Percentiles rank a stretch among this genome's conserved stretches.
Evolutionary conservation across 2,329 filamentous ascomycete species (phyloP).

Genomic region (Metarhizium guizhouense): DNA sequence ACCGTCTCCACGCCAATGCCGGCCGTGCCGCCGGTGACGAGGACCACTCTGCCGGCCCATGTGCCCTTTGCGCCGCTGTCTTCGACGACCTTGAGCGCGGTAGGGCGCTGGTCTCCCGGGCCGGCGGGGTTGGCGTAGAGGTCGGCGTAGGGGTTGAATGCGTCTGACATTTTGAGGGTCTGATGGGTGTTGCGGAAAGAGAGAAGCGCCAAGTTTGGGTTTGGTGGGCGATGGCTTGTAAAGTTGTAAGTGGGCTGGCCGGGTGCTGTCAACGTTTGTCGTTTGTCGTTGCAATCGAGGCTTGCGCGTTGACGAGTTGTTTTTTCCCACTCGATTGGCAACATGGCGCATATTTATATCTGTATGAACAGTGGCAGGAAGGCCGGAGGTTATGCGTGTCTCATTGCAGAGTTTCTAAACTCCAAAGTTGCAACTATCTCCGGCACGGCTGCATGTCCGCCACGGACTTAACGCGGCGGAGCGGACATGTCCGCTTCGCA

Average conservation of each 20-base stretch:
- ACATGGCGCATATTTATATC: too few relatives aligned
- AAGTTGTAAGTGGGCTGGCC: too few relatives aligned
- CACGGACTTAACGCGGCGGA: neutral
- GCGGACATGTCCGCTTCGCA: neutral
- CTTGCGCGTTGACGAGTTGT: too few relatives aligned
- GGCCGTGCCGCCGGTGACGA: neutral
- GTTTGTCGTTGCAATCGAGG: too few relatives aligned
- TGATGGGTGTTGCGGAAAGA: neutral
- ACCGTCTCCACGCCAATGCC: conserved; percentile 2
- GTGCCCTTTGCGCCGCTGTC: neutral
- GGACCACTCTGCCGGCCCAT: neutral
- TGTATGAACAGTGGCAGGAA: too few relatives aligned
- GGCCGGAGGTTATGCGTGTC: too few relatives aligned
- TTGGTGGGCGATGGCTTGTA: neutral
- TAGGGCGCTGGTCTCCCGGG: conserved; percentile 9
- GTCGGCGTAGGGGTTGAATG: neutral
- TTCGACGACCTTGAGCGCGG: conserved; percentile 4
- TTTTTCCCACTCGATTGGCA: too few relatives aligned
- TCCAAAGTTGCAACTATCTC: neutral
- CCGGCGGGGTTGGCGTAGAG: conserved; percentile 5
- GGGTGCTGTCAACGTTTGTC: too few relatives aligned
- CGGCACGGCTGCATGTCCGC: neutral
- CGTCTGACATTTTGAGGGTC: neutral
- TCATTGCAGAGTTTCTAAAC: neutral
- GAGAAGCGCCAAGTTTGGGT: neutral